Evolutionary conservation across 257 asterid species (phyloP), one percentile per base, ranked within the genome.

Genomic region (Nicotiana tomentosiformis): DNA sequence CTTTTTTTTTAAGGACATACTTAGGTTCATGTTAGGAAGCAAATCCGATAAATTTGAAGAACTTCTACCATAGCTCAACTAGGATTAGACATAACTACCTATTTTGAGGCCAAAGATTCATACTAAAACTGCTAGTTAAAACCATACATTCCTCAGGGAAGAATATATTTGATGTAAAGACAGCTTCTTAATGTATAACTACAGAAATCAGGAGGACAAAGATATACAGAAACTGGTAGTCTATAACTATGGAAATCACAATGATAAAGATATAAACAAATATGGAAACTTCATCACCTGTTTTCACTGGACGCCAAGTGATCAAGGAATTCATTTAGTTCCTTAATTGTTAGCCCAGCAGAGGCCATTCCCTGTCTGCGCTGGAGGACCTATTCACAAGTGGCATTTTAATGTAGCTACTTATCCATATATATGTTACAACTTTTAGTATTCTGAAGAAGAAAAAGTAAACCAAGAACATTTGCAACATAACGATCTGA

Each of bases 271-370:
- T 46, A 46, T 43, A 23, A 35, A 74, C 62, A 74, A 74, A 74
- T 49, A 74, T 1, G 37, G 60, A 72, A 43, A 33, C 23, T 49
- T 74, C 80, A 20, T 83, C 53, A 94, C 99, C 99, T 93, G 82
- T 90, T 93, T 79, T 93, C 97, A 79, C 91, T 79, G 18, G 98
- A 89, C 30, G 98, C 93, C 87, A 96, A 87, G 76, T 90, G 94
- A 89, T 96, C 98, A 87, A 96, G 97, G 89, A 93, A 84, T 58
- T 92, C 92, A 90, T 96, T 96, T 83, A 96, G 66, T 84, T 93
- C 91, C 84, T 86, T 88, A 83, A 93, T 87, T 53, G 95, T 90
- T 39, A 96, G 89, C 46, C 90, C 98, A 56, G 95, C 98, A 68
- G 98, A 94, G 60, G 93, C 78, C 91, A 90, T 87, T 82, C 95